Evolutionary conservation across 2,329 filamentous ascomycete species (phyloP), one percentile per base, ranked within the genome.

Genomic region (Metarhizium anisopliae): DNA sequence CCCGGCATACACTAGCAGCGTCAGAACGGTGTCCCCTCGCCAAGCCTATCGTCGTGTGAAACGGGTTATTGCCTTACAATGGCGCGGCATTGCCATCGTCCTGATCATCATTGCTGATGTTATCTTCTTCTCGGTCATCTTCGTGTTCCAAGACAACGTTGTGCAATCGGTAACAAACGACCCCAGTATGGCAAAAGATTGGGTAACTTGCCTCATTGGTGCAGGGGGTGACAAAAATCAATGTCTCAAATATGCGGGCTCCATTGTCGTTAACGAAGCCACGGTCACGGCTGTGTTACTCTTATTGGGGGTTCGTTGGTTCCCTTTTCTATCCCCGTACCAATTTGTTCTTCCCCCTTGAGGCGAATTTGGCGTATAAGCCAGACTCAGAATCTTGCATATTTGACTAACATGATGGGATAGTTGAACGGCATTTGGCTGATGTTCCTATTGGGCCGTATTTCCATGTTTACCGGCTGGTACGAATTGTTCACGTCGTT

Each of bases 91-190:
- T 58, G 83, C 85, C 47, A 89, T 97, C 58, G 91, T 96, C 14
- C 77, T 95, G 53, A 87, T 96, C 67, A 95, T 97, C 62, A 82
- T 96, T 56, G 82, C 84, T 58, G 92, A 97, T 68, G 90, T 97
- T 59, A 85, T 96, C 64, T 96, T 96, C 78, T 96, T 97, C 72
- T 86, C 92, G 2, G 78, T 96, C 50, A 81, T 96, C 55, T 97
- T 97, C 67, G 86, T 97, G 51, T 89, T 90, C 67, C 82, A 96
- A 66, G 89, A 95, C 70, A 86, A 86, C 63, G 81, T 87, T 25
- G 80, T 89, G 13, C 73, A 82, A 53, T 79, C 81, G 3, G 71
- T 80, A 20, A 77, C 80, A 43, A 77, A 83, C 40, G 65, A 86
- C 54, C 74, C 75, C 0, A 60, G 35, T 1, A 78, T 82, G 30